A percentile compares a stretch with the other conserved stretches of the same genome.
Evolutionary conservation across 306 rosid species (phyloP).

Genomic region (Sicyos baderoa): DNA sequence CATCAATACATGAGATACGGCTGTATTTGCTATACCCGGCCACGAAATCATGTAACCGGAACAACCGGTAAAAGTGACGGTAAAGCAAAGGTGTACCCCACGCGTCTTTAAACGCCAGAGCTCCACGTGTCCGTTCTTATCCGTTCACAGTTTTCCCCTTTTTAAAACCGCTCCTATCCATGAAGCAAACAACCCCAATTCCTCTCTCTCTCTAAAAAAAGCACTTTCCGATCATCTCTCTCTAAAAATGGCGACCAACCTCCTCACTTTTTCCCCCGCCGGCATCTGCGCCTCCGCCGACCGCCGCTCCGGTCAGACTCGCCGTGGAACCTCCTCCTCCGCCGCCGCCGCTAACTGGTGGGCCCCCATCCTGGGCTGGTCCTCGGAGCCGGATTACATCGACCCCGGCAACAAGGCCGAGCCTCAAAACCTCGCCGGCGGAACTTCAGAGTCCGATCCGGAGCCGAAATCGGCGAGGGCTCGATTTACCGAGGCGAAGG

Average conservation of each 20-base stretch:
- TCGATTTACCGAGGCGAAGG: too few relatives aligned
- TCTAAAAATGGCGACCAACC: slow-evolving; percentile 2
- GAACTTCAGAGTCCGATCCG: too few relatives aligned
- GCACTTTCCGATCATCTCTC: neutral
- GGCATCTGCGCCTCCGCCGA: slow-evolving; percentile 29
- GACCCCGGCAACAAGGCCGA: too few relatives aligned
- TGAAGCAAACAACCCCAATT: neutral
- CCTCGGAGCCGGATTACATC: too few relatives aligned
- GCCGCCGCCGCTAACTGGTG: too few relatives aligned
- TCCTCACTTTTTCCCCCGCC: slow-evolving; percentile 23
- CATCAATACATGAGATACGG: too few relatives aligned
- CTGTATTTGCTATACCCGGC: too few relatives aligned
- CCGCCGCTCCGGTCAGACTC: slow-evolving; percentile 27
- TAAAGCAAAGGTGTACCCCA: slow-evolving; percentile 30
- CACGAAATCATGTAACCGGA: too few relatives aligned
- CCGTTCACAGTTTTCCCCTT: slow-evolving; percentile 27
- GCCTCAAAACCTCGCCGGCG: too few relatives aligned
- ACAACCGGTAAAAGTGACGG: neutral
- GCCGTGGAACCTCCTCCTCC: slow-evolving; percentile 21
- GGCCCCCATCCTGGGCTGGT: too few relatives aligned
- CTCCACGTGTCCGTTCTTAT: slow-evolving; percentile 54
- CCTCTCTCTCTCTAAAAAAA: neutral
- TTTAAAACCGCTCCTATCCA: neutral
- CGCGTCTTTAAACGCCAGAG: neutral
- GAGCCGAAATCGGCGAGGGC: too few relatives aligned